A percentile compares a stretch with the other conserved stretches of the same genome.
These are phyloP conservation scores for Recurvomyces mirabilis DNA, from an alignment of 495 filamentous ascomycete genomes.

Conservation along the genomic window DNA sequence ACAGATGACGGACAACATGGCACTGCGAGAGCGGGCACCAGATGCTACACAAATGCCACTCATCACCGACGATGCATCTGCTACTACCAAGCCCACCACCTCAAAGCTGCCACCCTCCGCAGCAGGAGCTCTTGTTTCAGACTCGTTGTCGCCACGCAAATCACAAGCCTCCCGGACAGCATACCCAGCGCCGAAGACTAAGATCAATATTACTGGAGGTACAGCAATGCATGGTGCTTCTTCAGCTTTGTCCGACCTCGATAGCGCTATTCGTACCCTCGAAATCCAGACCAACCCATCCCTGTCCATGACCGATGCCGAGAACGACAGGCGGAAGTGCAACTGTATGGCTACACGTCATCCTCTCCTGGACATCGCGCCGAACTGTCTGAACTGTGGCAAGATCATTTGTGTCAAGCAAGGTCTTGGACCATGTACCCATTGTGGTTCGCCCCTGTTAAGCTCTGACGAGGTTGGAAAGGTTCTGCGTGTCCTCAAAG, in stretches of 20 bases:
- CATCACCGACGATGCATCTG: conserved; percentile 15
- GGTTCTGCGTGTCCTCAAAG: conserved; percentile 78
- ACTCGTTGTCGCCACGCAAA: conserved; percentile 35
- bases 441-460: conserved; percentile 67
- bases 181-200: conserved; percentile 41
- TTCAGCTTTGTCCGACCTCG: conserved; percentile 68
- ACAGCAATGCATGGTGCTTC: conserved; percentile 66
- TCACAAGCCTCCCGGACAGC: conserved; percentile 35
- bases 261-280: conserved; percentile 79
- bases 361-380: conserved; percentile 71
- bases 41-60: conserved; percentile 33
- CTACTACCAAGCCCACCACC: conserved; percentile 29
- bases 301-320: conserved; percentile 33
- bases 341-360: conserved; percentile 78
- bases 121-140: conserved; percentile 66
- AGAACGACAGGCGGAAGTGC: conserved; percentile 50
- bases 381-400: conserved; percentile 86
- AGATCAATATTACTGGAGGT: conserved; percentile 58
- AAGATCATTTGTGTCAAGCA: conserved; percentile 96
- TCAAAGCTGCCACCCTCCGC: conserved; percentile 56
- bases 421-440: conserved; percentile 89
- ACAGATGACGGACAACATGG: conserved; percentile 26
- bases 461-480: conserved; percentile 58
- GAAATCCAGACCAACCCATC: conserved; percentile 83
- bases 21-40: conserved; percentile 30